Conservation (phyloP, 257 asterid genomes). For the Solanum acaule region DNA sequence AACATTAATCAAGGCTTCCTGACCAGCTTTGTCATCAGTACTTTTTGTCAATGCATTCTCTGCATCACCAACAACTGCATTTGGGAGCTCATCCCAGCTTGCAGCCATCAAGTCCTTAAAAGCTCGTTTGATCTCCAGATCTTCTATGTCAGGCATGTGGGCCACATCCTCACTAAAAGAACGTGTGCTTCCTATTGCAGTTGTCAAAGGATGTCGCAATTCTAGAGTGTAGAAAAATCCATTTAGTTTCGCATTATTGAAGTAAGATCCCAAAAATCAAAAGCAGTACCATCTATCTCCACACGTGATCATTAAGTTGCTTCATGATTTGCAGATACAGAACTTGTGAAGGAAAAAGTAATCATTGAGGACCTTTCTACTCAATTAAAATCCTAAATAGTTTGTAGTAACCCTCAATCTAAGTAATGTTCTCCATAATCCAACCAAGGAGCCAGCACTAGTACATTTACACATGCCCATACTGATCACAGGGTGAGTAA, state of each 20-base stretch:
- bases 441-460: not conserved
- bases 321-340: not conserved
- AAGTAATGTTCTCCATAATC: not conserved
- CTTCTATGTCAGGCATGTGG: constrained; percentile 56
- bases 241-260: not conserved
- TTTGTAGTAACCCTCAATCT: not conserved
- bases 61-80: constrained; percentile 51
- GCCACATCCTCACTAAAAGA: constrained; percentile 56
- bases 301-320: not conserved
- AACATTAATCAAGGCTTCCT: constrained; percentile 62
- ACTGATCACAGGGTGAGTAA: not conserved
- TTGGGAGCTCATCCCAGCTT: constrained; percentile 74
- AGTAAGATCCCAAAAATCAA: not conserved
- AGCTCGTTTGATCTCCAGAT: constrained; percentile 51
- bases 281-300: not conserved
- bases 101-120: constrained; percentile 85
- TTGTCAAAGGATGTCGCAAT: not conserved
- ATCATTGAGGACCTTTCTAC: not conserved
- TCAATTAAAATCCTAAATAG: not conserved
- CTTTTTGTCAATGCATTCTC: constrained; percentile 65
- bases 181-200: constrained; percentile 38
- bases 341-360: not conserved
- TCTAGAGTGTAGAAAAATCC: not conserved
- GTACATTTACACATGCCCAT: not conserved
- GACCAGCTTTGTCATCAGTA: constrained; percentile 71